Evolutionary conservation across 2,329 filamentous ascomycete genomes (phyloP).

Genomic region (Sporothrix pallida): DNA sequence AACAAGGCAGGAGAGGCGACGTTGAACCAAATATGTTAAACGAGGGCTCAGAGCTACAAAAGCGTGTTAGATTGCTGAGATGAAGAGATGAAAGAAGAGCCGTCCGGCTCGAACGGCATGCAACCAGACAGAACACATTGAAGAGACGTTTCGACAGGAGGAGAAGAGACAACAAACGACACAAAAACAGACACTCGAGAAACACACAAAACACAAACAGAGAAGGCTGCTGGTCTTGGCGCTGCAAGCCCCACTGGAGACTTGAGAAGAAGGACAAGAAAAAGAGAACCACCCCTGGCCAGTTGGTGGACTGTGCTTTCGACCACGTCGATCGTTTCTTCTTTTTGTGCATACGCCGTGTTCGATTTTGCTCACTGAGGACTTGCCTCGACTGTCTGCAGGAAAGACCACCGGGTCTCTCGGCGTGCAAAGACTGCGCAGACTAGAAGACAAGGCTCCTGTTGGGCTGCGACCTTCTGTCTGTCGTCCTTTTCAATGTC

Average conservation of each 20-base stretch:
- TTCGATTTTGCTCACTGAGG: background rate
- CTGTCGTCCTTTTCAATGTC: background rate
- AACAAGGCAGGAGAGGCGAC: background rate
- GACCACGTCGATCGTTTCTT: slow-evolving; percentile 17
- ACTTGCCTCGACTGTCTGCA: too few relatives aligned
- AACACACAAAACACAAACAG: background rate
- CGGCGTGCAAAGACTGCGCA: background rate
- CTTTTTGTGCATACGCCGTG: slow-evolving; percentile 2
- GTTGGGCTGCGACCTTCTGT: background rate
- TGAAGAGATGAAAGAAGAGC: too few relatives aligned
- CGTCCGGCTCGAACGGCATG: slow-evolving; percentile 24
- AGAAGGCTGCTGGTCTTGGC: slow-evolving; percentile 23
- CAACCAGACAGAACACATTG: background rate
- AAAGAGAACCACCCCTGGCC: background rate
- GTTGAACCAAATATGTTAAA: background rate
- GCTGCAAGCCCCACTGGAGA: slow-evolving; percentile 5
- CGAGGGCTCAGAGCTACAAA: background rate
- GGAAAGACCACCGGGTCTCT: background rate
- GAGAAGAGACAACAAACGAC: background rate
- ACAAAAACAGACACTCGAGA: background rate
- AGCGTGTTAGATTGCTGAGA: too few relatives aligned
- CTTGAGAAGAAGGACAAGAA: background rate
- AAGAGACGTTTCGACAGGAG: background rate
- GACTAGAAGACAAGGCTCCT: background rate
- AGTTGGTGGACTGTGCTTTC: slow-evolving; percentile 5